Conservation (phyloP, 169 alveolate genomes). For the Eimeria falciformis region DNA sequence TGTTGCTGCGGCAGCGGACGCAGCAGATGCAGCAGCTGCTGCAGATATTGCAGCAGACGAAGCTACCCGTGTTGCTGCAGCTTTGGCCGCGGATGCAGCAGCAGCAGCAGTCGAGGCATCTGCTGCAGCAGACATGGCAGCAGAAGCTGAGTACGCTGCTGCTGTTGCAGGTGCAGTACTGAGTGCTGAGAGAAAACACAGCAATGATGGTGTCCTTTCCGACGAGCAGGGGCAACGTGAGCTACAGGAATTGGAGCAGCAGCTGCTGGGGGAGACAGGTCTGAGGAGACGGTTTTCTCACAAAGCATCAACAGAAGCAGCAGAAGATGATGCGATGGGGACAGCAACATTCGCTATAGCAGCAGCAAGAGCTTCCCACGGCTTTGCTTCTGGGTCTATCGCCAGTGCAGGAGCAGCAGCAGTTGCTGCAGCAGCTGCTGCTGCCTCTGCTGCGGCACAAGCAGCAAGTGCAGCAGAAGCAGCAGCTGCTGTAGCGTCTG, state of each 20-base stretch:
- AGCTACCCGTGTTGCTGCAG: slow-evolving; percentile 31
- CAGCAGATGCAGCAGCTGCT: slow-evolving; percentile 4
- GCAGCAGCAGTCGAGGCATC: slow-evolving; percentile 28
- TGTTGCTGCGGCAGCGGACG: slow-evolving; percentile 21
- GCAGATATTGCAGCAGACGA: slow-evolving; percentile 10
- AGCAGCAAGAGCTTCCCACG: slow-evolving; percentile 20
- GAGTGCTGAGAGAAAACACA: background rate
- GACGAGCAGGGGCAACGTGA: background rate
- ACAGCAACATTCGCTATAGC: background rate
- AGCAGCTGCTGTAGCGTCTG: background rate
- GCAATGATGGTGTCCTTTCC: too few relatives aligned
- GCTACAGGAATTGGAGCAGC: background rate
- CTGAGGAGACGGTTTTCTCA: background rate
- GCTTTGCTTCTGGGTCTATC: background rate
- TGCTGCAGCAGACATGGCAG: slow-evolving; percentile 16
- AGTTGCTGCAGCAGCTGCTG: slow-evolving; percentile 39
- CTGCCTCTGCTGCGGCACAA: background rate
- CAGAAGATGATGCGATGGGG: background rate
- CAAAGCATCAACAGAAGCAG: background rate
- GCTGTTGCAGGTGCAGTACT: slow-evolving; percentile 1
- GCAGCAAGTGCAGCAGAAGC: slow-evolving; percentile 15
- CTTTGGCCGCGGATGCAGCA: slow-evolving; percentile 9
- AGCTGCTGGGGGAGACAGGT: background rate
- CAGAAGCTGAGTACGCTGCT: slow-evolving; percentile 36
- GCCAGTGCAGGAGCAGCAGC: slow-evolving; percentile 6